Evolutionary conservation across 257 asterid genomes (phyloP), one percentile per base, ranked within the genome.

Genomic region (Buddleja alternifolia): DNA sequence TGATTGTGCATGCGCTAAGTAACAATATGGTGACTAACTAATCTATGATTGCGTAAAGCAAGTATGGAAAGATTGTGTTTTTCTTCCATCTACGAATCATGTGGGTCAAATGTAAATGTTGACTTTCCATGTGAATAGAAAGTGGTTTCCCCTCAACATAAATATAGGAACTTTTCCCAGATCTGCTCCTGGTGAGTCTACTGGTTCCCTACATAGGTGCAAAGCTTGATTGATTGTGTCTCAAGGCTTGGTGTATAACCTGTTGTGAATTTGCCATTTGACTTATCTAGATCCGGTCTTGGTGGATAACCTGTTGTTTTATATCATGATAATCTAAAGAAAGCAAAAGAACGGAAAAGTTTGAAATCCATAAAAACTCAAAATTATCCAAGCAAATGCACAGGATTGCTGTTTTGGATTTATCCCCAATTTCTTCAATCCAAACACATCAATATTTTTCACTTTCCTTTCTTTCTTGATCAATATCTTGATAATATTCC

Each of bases 241-340:
- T 23, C 42, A 46, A 44, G 48, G 57, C 40, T 29, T 54, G 56
- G 44, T 19, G 41, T 53, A 37, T 47, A 45, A 46, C 44, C 61
- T 55, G 39, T 55, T 50, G 53, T 19, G 4, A 9, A 5, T 21
- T 23, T 24, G 51, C 25, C 53, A 50, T 59, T 68, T 51, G 16
- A 29, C 36, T 15, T 65, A 53, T 54, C 50, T 63, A 42, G 48
- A 71, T 63, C 65, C 70, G 16, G 42, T 19, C 14, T 44, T 21
- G 15, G 19, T 29, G 34, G 2, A 29, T 29, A 29, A 29, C 5
- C 34, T 29, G 34, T 29, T 5, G 34, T 29, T 29, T 29, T 5
- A 1, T 29, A 29, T 29, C 34, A 29, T 29, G 34, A 29, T 29
- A 29, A 29, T 29, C 34, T 29, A 29, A 29, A 29, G 34, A 29